phyloP scores from a whole-genome alignment of 1,284 basidiomycete genomes.

The Cystobasidium pallidum region DNA sequence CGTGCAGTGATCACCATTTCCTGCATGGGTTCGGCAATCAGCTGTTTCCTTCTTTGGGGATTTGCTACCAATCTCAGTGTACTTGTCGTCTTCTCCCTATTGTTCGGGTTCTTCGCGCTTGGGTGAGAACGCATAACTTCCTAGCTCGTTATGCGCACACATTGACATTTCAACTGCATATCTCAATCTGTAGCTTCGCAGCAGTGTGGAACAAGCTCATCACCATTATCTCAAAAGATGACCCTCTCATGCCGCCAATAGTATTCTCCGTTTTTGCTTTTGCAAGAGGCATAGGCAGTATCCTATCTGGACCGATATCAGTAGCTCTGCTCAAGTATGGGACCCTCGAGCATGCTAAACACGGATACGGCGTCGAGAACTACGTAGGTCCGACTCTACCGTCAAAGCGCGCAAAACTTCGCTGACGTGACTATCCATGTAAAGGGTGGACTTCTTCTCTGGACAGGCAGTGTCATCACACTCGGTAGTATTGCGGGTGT shows the following conservation, averaged over 20 bases:
- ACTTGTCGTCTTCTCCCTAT: slow-evolving; percentile 52
- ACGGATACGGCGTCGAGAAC: slow-evolving; percentile 29
- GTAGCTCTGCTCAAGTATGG: slow-evolving; percentile 17
- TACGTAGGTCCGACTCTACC: slow-evolving; percentile 4
- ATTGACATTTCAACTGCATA: no score
- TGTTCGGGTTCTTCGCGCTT: slow-evolving; percentile 50
- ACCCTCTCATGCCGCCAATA: slow-evolving; percentile 53
- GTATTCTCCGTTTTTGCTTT: slow-evolving; percentile 56
- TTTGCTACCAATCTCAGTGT: slow-evolving; percentile 54
- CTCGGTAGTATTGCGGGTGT: slow-evolving; percentile 29
- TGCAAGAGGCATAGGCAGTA: slow-evolving; percentile 56
- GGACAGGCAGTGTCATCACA: slow-evolving; percentile 30
- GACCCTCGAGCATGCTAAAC: background rate
- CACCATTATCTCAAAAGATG: slow-evolving; percentile 55
- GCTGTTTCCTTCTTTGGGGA: slow-evolving; percentile 57
- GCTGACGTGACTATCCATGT: background rate
- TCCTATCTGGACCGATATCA: slow-evolving; percentile 54
- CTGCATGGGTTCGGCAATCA: slow-evolving; percentile 53
- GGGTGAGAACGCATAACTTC: slow-evolving; percentile 2
- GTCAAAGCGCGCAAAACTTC: no score
- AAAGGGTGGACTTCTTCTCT: slow-evolving; percentile 29
- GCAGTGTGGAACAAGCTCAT: slow-evolving; percentile 55
- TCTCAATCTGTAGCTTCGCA: slow-evolving; percentile 50
- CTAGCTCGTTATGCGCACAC: no score
- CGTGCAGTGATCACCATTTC: slow-evolving; percentile 53